A percentile compares a stretch with the other conserved stretches of the same genome.
These are phyloP conservation scores for Candida sakaeoensis DNA, from an alignment of 805 yeast genomes.

Conservation along the genomic window DNA sequence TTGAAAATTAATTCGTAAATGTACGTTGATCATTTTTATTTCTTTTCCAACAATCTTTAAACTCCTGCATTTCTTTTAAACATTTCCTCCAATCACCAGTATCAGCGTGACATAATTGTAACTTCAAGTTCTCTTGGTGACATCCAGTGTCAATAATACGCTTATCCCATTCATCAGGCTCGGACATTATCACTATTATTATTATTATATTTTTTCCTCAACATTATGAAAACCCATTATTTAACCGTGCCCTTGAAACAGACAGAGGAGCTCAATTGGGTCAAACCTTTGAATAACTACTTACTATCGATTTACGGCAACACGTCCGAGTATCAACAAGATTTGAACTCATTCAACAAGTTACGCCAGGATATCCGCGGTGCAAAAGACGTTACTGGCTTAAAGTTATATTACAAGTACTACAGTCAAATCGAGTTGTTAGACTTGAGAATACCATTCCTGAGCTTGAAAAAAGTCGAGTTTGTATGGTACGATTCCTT, in stretches of 20 bases:
- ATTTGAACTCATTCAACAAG: slow-evolving; percentile 50
- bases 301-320: slow-evolving; percentile 62
- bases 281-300: slow-evolving; percentile 53
- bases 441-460: slow-evolving; percentile 71
- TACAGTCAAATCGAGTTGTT: slow-evolving; percentile 79
- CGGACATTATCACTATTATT: slow-evolving; percentile 11
- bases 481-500: slow-evolving; percentile 85
- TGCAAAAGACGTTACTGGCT: slow-evolving; percentile 39
- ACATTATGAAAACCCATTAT: slow-evolving; percentile 23
- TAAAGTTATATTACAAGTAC: slow-evolving; percentile 61
- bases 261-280: slow-evolving; percentile 66
- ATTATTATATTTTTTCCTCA: neutral
- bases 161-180: slow-evolving; percentile 47
- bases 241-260: slow-evolving; percentile 32
- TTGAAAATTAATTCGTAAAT: slow-evolving; percentile 20
- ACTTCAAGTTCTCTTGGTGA: slow-evolving; percentile 35
- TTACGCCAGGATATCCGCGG: slow-evolving; percentile 59
- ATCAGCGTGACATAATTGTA: slow-evolving; percentile 45
- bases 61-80: slow-evolving; percentile 48
- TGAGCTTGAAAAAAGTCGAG: slow-evolving; percentile 43
- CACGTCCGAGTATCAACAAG: slow-evolving; percentile 53
- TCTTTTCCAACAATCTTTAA: slow-evolving; percentile 59
- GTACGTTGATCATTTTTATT: slow-evolving; percentile 54
- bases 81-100: slow-evolving; percentile 44
- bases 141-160: slow-evolving; percentile 44